Percentiles rank a stretch among this genome's conserved stretches.
Evolutionary conservation across 371 early-diverging fungal genomes (phyloP).

Genomic region (Rhizomucor pusillus): DNA sequence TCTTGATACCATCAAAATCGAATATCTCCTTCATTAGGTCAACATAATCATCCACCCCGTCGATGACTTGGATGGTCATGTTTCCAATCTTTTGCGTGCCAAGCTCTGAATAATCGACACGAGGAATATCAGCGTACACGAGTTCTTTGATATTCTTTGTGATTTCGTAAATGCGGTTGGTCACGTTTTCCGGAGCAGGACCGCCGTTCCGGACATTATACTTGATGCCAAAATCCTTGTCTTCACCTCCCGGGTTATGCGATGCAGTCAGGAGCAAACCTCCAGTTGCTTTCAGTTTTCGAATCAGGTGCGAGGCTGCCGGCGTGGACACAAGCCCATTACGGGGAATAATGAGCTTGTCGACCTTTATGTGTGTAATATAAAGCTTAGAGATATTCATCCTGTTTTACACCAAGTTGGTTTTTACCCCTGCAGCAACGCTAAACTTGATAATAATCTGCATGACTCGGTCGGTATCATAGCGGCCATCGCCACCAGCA

Average conservation of each 20-base stretch:
- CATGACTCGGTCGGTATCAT: conserved; percentile 80
- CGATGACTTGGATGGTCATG: conserved; percentile 83
- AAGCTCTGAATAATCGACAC: conserved; percentile 78
- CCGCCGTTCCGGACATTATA: conserved; percentile 95
- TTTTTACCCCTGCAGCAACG: conserved; percentile 84
- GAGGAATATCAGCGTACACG: conserved; percentile 63
- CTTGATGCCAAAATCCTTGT: conserved; percentile 98
- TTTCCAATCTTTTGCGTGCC: conserved; percentile 58
- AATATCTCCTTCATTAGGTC: conserved; percentile 86
- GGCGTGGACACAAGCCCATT: conserved; percentile 96
- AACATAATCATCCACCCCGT: conserved; percentile 89
- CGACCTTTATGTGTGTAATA: conserved; percentile 61
- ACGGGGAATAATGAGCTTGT: conserved; percentile 87
- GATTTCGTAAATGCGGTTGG: conserved; percentile 84
- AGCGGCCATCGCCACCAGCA: conserved; percentile 97
- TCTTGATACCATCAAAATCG: conserved; percentile 80
- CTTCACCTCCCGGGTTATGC: conserved; percentile 98
- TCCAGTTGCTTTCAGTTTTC: conserved; percentile 83
- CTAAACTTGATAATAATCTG: conserved; percentile 87
- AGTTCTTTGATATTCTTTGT: conserved; percentile 73
- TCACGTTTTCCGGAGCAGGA: conserved; percentile 94
- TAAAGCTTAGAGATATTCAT: too few relatives aligned
- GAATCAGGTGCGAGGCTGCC: conserved; percentile 92
- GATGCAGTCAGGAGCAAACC: conserved; percentile 96
- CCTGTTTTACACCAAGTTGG: too few relatives aligned